Conservation (phyloP, 495 filamentous ascomycete species). For the Tuber aestivum region DNA sequence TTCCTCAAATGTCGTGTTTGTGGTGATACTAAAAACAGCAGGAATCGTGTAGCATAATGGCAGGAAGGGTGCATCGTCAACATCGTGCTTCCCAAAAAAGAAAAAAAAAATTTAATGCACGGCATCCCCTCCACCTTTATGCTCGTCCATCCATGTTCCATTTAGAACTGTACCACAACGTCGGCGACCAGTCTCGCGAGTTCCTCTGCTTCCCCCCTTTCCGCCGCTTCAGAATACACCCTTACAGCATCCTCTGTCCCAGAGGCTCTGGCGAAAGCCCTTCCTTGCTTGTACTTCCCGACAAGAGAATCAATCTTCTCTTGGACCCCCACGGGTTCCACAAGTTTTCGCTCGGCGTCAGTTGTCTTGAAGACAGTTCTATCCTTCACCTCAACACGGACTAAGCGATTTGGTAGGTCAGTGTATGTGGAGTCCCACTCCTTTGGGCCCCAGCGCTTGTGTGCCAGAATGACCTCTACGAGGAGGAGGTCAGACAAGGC, state of each 20-base stretch:
- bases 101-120: not conserved
- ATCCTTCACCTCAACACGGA: constrained; percentile 81
- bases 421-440: constrained; percentile 92
- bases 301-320: constrained; percentile 77
- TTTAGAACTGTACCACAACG: constrained; percentile 51
- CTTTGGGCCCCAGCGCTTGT: constrained; percentile 82
- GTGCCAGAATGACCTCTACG: constrained; percentile 89
- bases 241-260: constrained; percentile 95
- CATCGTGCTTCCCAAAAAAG: not conserved
- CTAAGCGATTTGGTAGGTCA: constrained; percentile 93
- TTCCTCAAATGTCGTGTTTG: not conserved
- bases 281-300: constrained; percentile 81
- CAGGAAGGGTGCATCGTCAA: not conserved
- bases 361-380: constrained; percentile 81
- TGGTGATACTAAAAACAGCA: constrained; percentile 1
- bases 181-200: constrained; percentile 73
- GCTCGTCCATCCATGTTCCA: not conserved
- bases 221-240: constrained; percentile 94
- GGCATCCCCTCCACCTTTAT: not conserved
- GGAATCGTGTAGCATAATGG: not conserved
- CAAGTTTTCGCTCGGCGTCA: constrained; percentile 83
- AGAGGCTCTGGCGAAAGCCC: constrained; percentile 83
- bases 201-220: constrained; percentile 74
- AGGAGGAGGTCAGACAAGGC: constrained; percentile 93
- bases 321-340: constrained; percentile 72